Evolutionary conservation across 768 basidiomycete genomes (phyloP), one percentile per base, ranked within the genome.

Genomic region (Podaxis sp.): DNA sequence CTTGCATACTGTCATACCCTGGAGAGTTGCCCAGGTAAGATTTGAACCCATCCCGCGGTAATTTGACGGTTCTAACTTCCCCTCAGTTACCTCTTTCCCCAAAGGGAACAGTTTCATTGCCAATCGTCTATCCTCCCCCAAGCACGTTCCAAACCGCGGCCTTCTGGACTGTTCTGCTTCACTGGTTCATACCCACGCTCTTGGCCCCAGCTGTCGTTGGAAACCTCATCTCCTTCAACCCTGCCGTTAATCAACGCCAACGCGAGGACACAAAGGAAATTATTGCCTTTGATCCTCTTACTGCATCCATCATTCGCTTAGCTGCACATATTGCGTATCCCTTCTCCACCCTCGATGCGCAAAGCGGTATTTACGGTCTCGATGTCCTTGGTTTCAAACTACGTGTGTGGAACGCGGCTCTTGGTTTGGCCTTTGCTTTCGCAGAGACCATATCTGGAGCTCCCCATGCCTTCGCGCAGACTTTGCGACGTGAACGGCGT

Each of bases 381-480:
- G 86, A 88, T 65, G 79, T 87, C 3, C 71, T 90, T 6, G 87
- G 86, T 4, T 72, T 75, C 40, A 76, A 79, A 30, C 83, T 83
- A 79, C 81, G 89, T 51, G 76, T 88, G 1, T 74, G 88, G 60
- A 78, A 73, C 51, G 85, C 89, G 0, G 73, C 79, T 4, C 73
- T 89, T 33, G 79, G 80, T 8, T 79, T 87, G 11, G 86, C 86
- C 0, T 88, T 89, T 68, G 84, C 89, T 2, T 87, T 89, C 66
- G 84, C 87, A 1, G 89, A 90, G 71, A 86, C 85, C 0, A 82
- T 90, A 57, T 76, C 77, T 19, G 70, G 67, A 8, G 81, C 84
- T 0, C 85, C 86, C 2, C 71, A 72, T 33, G 66, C 66, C 0
- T 74, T 77, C 53, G 75, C 74, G 6, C 67, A 73, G 52, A 71